Base-by-base conservation (phyloP, 2,329 filamentous ascomycete genomes). In the Myriosclerotinia curreyana region DNA sequence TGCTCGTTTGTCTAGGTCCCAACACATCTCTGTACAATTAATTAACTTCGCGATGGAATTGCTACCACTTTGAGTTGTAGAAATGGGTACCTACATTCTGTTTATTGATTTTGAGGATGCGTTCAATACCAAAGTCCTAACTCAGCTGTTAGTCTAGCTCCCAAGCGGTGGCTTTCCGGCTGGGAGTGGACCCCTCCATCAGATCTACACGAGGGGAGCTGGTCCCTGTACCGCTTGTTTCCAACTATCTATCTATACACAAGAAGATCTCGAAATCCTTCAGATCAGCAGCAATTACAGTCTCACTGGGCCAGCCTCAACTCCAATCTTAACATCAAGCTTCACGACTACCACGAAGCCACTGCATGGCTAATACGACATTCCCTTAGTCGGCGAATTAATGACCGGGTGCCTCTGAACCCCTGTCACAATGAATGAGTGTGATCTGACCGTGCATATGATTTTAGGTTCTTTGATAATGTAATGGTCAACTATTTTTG, bases 281-380 rank as follows among this genome's bases (percentile, higher is more conserved):
- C 17, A 49, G 36, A 9, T 17, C 12, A 50, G 15, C 31, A 34
- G 17, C 40, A 56, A 14, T 42, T 9, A 15, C 28, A 42, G 22
- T 34, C 25, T 34, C 22, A 58, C 44, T 63, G 15, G 54, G 36
- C 54, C 44, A 63, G 61, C 52, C 61, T 63, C 25, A 40, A 50
- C 25, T 50, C 52, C 44, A 48, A 63, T 49, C 40, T 63, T 59
- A 36, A 38, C 25, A 44, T 22, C 20, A 58, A 42, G 61, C 61
- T 63, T 63, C 31, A 59, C 34, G 44, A 59, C 48, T 12, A 48
- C 25, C 44, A 58, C 52, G 44, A 63, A 63, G 52, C 61, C 61
- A 63, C 61, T 50, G 46, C 61, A 63, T 62, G 25, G 34, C 34
- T n/a, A 58, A 63, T 63, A 59, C 61, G 52, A 63, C 61, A 56